phyloP scores from a whole-genome alignment of 164 flowering plant genomes.

The Santalum album region DNA sequence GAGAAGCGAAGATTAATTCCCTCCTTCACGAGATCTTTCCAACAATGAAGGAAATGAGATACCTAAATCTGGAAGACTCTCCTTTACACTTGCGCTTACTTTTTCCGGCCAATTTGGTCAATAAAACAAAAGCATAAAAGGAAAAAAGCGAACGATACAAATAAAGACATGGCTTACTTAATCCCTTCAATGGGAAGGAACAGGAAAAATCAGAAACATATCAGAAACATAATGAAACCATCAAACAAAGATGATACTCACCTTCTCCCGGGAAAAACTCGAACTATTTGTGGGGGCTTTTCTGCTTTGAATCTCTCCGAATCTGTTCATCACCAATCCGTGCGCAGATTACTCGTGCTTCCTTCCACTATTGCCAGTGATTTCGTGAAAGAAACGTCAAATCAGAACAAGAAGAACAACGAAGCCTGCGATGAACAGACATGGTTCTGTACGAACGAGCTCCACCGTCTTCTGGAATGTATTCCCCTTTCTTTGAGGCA shows the following conservation, averaged over 20 bases:
- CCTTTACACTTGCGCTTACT: slow-evolving; percentile 14
- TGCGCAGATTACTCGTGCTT: not conserved
- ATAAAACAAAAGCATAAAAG: not conserved
- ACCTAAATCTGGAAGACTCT: slow-evolving; percentile 4
- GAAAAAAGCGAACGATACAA: slow-evolving; percentile 2
- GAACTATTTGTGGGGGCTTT: not conserved
- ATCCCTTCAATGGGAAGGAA: slow-evolving; percentile 5
- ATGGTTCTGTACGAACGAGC: slow-evolving; percentile 19
- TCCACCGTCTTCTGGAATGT: slow-evolving; percentile 9
- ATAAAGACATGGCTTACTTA: slow-evolving; percentile 1
- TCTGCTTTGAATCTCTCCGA: not conserved
- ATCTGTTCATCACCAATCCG: not conserved
- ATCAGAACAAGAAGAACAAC: slow-evolving; percentile 11
- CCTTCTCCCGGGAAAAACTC: not conserved
- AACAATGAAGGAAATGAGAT: slow-evolving; percentile 3
- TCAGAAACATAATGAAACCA: not conserved
- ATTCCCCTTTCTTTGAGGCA: too few relatives aligned
- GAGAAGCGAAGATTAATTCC: too few relatives aligned
- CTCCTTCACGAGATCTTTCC: too few relatives aligned
- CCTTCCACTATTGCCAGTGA: not conserved
- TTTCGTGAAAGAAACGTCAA: slow-evolving; percentile 7
- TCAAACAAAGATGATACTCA: not conserved
- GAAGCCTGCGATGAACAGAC: slow-evolving; percentile 11
- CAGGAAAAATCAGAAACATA: not conserved
- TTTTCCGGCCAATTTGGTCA: slow-evolving; percentile 4